These are phyloP conservation scores for Lactarius psammicola DNA, from an alignment of 768 basidiomycete genomes.

Conservation along the genomic window DNA sequence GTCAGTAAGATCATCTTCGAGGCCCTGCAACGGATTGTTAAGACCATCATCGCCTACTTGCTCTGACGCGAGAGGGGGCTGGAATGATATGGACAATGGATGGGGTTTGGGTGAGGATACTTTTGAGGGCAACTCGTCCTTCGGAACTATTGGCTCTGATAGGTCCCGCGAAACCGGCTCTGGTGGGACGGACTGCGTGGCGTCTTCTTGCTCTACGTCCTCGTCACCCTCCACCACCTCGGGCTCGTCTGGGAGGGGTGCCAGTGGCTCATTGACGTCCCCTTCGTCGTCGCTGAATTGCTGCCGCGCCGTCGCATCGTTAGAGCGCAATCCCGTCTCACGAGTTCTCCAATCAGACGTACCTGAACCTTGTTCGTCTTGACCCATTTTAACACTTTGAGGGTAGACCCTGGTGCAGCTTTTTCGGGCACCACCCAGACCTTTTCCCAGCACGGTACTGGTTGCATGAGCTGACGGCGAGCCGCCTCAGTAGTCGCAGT, in stretches of 20 bases:
- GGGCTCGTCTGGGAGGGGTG: slow-evolving; percentile 73
- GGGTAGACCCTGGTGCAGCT: slow-evolving; percentile 51
- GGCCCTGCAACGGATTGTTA: slow-evolving; percentile 55
- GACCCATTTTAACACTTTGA: slow-evolving; percentile 76
- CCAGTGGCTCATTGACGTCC: slow-evolving; percentile 74
- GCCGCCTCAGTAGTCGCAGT: slow-evolving; percentile 77
- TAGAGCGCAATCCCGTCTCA: slow-evolving; percentile 4
- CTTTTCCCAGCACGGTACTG: slow-evolving; percentile 86
- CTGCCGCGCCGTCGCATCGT: slow-evolving; percentile 39
- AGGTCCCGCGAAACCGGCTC: slow-evolving; percentile 40
- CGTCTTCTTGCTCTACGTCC: slow-evolving; percentile 71
- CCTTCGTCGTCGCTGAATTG: slow-evolving; percentile 89
- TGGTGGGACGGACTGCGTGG: slow-evolving; percentile 41
- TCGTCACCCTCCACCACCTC: slow-evolving; percentile 76
- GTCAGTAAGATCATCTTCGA: slow-evolving; percentile 48
- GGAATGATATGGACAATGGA: slow-evolving; percentile 52
- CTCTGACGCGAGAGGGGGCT: slow-evolving; percentile 43
- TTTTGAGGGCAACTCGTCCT: slow-evolving; percentile 54
- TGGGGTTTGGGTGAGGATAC: slow-evolving; percentile 69
- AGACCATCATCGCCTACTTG: slow-evolving; percentile 33
- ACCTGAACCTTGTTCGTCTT: slow-evolving; percentile 80
- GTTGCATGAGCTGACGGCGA: slow-evolving; percentile 82
- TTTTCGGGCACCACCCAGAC: slow-evolving; percentile 63
- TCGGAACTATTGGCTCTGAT: slow-evolving; percentile 41
- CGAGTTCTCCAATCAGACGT: slow-evolving; percentile 28